A percentile compares a stretch with the other conserved stretches of the same genome.
These are phyloP conservation scores for Thalassiosira mediterranea DNA, from an alignment of 352 stramenopile genomes.

Conservation along the genomic window DNA sequence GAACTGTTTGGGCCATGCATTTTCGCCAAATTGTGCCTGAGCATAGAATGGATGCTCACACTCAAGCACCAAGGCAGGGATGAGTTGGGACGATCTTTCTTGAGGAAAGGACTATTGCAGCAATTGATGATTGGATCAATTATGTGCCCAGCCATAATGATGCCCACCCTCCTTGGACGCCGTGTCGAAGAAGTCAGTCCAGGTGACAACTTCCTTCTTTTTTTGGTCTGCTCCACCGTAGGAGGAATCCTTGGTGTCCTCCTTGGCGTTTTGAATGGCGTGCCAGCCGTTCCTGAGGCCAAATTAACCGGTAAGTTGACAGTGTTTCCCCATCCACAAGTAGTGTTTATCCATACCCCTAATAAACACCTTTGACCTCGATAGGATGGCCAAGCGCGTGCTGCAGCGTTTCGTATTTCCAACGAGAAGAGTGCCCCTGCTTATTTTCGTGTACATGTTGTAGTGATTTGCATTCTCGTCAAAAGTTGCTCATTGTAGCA, in stretches of 20 bases:
- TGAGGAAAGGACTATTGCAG: conserved; percentile 37
- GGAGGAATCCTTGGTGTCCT: conserved; percentile 30
- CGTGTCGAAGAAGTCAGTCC: conserved; percentile 9
- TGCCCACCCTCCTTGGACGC: conserved; percentile 12
- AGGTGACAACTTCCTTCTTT: conserved; percentile 6
- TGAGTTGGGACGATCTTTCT: conserved; percentile 32
- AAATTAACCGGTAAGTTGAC: too few relatives aligned
- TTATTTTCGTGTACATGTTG: conserved; percentile 45
- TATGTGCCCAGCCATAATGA: conserved; percentile 9
- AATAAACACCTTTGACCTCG: too few relatives aligned
- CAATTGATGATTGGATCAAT: conserved; percentile 27
- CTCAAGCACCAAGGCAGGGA: conserved; percentile 19
- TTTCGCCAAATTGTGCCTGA: conserved; percentile 22
- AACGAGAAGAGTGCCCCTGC: conserved; percentile 33
- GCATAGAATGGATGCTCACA: conserved; percentile 25
- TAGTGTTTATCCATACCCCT: too few relatives aligned
- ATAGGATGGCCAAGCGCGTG: conserved; percentile 29
- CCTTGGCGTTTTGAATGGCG: conserved; percentile 29
- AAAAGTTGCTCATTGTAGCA: conserved; percentile 27
- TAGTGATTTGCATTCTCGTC: conserved; percentile 36
- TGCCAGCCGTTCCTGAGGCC: conserved; percentile 23
- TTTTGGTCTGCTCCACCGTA: conserved; percentile 21
- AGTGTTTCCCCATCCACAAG: too few relatives aligned
- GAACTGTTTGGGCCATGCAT: conserved; percentile 32
- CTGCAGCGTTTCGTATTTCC: conserved; percentile 31